Evolutionary conservation across 805 yeast species (phyloP), one percentile per base, ranked within the genome.

Genomic region (Jamesozyma piceae): DNA sequence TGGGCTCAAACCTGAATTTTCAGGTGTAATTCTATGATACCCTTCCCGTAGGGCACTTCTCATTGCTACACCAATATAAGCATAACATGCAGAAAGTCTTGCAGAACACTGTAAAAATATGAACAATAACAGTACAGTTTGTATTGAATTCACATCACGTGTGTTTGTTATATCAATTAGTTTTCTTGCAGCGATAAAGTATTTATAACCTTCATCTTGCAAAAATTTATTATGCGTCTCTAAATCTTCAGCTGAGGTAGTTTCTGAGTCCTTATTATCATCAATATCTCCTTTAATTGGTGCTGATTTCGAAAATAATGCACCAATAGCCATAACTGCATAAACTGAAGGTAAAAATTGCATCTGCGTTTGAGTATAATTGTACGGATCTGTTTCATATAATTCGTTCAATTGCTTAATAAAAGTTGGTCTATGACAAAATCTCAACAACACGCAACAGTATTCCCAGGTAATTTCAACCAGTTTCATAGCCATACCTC

Each of bases 11-110:
- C 72, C 54, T 1, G 62, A 52, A 17, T 53, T 49, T 20, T 53
- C 76, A 65, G 75, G 75, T 29, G 86, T 71, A 49, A 77, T 78
- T 45, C 95, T 66, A 58, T 88, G 97, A 22, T 84, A 67, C 0
- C 96, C 96, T 54, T 86, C 89, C 52, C 94, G 73, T 40, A 88
- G 61, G 0, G 95, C 94, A 35, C 90, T 81, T 54, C 96, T 68
- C 49, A 88, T 67, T 0, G 95, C 96, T 37, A 86, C 82, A 8
- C 96, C 96, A 49, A 88, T 84, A 60, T 86, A 88, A 0, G 95
- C 80, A 60, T 88, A 88, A 62, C 96, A 88, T 0, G 95, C 86
- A 0, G 95, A 82, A 41, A 88, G 66, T 44, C 95, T 70, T 0
- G 96, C 95, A 2, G 95, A 82, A 57, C 54, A 87, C 62, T 88